Evolutionary conservation across 495 filamentous ascomycete species (phyloP).

Genomic region (Pseudevernia furfuracea): DNA sequence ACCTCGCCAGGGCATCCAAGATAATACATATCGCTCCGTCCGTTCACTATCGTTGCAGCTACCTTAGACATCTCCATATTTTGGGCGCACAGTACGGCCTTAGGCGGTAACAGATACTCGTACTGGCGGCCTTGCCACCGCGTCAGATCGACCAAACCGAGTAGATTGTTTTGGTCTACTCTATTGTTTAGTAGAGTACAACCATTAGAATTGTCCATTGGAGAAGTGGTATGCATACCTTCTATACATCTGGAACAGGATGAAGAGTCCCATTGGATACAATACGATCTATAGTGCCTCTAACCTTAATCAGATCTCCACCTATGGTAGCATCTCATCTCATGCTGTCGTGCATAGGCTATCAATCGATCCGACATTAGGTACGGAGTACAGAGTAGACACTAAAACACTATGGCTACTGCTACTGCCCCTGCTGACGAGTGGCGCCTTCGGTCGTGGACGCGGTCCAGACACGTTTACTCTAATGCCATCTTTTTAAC

Average conservation of each 20-base stretch:
- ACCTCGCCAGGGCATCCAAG: too few relatives aligned
- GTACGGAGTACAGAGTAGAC: too few relatives aligned
- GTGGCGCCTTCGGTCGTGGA: neutral
- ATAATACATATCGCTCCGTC: too few relatives aligned
- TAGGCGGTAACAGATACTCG: too few relatives aligned
- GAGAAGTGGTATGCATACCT: too few relatives aligned
- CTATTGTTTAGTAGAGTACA: neutral
- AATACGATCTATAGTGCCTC: neutral
- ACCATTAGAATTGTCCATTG: neutral
- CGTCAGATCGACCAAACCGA: neutral
- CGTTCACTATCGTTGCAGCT: neutral
- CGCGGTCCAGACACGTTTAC: neutral
- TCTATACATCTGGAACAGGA: too few relatives aligned
- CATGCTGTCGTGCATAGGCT: neutral
- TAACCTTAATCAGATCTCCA: constrained; percentile 1
- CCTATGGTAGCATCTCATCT: neutral
- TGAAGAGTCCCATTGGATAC: neutral
- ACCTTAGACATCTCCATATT: neutral
- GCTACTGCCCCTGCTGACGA: neutral
- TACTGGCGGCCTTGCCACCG: neutral
- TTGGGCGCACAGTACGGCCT: neutral
- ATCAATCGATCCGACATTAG: neutral
- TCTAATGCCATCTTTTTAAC: neutral
- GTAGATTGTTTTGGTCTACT: neutral
- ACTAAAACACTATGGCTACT: neutral